These are phyloP conservation scores for Diaporthe eres DNA, from an alignment of 2,329 filamentous ascomycete genomes.

Conservation along the genomic window DNA sequence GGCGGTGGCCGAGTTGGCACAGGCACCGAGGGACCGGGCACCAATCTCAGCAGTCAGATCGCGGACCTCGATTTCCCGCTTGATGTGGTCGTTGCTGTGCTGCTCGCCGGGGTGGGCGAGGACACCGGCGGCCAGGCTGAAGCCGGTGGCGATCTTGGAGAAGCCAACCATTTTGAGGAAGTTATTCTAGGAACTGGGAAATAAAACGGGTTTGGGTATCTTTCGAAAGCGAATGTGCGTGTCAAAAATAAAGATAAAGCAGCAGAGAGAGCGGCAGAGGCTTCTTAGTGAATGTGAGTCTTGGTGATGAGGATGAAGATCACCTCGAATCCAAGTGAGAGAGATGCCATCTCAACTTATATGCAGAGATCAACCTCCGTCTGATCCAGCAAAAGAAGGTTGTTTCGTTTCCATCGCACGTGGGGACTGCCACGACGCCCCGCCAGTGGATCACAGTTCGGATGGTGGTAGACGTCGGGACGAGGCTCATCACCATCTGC, in stretches of 20 bases:
- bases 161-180: conserved; percentile 38
- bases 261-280: neutral
- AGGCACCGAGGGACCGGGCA: conserved; percentile 46
- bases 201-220: neutral
- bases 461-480: conserved; percentile 7
- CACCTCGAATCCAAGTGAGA: neutral
- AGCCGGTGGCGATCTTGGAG: conserved; percentile 33
- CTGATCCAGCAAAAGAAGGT: neutral
- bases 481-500: conserved; percentile 11
- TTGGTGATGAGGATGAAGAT: conserved; percentile 21
- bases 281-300: conserved; percentile 19
- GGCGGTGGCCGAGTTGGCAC: conserved; percentile 53
- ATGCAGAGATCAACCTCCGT: neutral
- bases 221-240: conserved; percentile 1
- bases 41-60: conserved; percentile 50
- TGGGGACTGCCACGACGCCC: conserved; percentile 6
- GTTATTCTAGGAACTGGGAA: neutral
- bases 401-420: conserved; percentile 2
- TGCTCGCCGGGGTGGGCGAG: conserved; percentile 52
- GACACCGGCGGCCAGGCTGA: conserved; percentile 45
- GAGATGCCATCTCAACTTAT: conserved; percentile 18
- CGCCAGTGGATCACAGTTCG: neutral
- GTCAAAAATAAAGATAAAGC: too few relatives aligned
- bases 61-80: conserved; percentile 52
- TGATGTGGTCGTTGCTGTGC: conserved; percentile 49